phyloP scores from a whole-genome alignment of 2,329 filamentous ascomycete species.

The Beauveria brongniartii region DNA sequence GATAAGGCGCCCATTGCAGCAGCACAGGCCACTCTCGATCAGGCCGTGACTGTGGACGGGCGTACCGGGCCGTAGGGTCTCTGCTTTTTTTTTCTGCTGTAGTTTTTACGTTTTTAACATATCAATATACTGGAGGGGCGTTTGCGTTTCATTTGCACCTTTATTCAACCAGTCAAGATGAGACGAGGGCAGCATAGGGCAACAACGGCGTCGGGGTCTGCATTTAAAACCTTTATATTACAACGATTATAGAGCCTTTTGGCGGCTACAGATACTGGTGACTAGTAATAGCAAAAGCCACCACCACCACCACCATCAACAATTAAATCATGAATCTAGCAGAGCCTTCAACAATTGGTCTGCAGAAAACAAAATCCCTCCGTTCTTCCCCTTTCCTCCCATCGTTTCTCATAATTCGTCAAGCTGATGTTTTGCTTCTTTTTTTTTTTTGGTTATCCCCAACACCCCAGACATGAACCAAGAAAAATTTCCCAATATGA shows the following conservation, averaged over 20 bases:
- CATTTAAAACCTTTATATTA: neutral
- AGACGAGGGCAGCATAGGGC: neutral
- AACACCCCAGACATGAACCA: neutral
- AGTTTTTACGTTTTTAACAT: neutral
- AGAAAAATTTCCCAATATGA: too few relatives aligned
- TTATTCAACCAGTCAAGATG: neutral
- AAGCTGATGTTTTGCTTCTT: neutral
- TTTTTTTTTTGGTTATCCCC: neutral
- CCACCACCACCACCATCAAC: neutral
- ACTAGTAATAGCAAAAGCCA: too few relatives aligned
- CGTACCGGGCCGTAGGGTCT: slow-evolving; percentile 4
- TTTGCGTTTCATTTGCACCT: neutral
- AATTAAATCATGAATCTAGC: neutral
- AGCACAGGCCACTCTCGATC: slow-evolving; percentile 26
- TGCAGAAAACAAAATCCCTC: neutral
- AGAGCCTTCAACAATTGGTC: slow-evolving; percentile 1
- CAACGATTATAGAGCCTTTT: neutral
- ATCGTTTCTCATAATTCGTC: neutral
- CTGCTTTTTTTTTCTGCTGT: neutral
- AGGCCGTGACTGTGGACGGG: slow-evolving; percentile 32
- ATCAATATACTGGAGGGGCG: slow-evolving; percentile 3
- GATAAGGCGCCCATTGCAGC: slow-evolving; percentile 26
- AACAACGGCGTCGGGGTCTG: neutral
- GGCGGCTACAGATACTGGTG: too few relatives aligned
- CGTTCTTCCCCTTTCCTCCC: neutral